Base-by-base conservation (phyloP, 306 rosid genomes). In the Parietaria judaica region DNA sequence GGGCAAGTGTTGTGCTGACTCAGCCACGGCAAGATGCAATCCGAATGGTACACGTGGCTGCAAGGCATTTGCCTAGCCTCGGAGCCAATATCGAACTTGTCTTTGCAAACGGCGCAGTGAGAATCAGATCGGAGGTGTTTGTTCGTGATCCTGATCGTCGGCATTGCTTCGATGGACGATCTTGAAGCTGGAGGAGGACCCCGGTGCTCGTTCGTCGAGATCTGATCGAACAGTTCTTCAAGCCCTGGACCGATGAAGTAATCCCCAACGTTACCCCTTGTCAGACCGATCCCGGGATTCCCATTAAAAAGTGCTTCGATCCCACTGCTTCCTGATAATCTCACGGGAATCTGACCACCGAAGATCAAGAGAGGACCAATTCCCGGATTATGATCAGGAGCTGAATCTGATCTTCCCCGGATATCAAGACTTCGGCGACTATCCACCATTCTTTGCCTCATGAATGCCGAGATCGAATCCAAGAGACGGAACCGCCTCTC, bases 21-120 rank as follows among this genome's bases (percentile, higher is more conserved):
- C 55, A 87, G 68, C 95, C 95, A 87, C 23, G 95, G 90, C 58
- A 84, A 69, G 47, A 87, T 87, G 63, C 95, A 87, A 58, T 87
- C 86, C 1, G 80, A 47, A 66, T 87, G 95, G 54, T 84, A 84
- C 4, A 87, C 41, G 53, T 87, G 95, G 60, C 81, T 66, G 60
- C 95, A 87, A 5, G 86, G 91, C 95, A 87, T 77, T 78, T 79
- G 77, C 76, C 83, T 81, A 6, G 86, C 91, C 70, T 84, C 83
- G 31, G 83, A 79, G 47, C 95, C 88, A 36, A 84, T 66, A 72
- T 76, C 88, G 49, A 84, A 84, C 58, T 70, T 73, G 51, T 84
- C 90, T 71, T 84, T 75, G 79, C 90, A 86, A 11, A 86, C 84
- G 3, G 95, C 78, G 54, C 95, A 86, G 36, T 78, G 84, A 8